phyloP scores from a whole-genome alignment of 352 stramenopile species.

The Phytophthora citricola region DNA sequence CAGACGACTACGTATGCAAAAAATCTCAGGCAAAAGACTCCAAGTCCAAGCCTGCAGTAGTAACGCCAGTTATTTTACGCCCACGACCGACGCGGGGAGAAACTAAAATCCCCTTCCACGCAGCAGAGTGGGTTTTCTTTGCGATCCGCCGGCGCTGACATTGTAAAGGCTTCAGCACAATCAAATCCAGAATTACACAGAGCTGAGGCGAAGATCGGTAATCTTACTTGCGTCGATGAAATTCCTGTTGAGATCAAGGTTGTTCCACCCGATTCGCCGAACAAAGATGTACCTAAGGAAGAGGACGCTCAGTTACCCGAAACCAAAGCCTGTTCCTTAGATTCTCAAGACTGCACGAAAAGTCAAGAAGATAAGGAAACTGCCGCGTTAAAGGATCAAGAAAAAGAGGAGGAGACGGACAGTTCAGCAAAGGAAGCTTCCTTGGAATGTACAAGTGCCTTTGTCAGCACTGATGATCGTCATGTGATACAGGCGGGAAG shows the following conservation, averaged over 20 bases:
- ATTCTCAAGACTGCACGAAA: not conserved
- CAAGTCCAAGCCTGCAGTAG: constrained; percentile 4
- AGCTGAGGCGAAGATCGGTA: constrained; percentile 7
- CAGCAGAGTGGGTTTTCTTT: constrained; percentile 7
- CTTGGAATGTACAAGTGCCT: not conserved
- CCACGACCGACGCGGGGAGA: constrained; percentile 32
- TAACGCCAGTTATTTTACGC: constrained; percentile 8
- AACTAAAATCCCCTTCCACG: constrained; percentile 45
- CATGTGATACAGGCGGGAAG: not conserved
- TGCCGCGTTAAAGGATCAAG: not conserved
- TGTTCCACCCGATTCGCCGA: not conserved
- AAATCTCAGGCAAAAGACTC: not conserved
- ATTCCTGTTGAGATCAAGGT: not conserved
- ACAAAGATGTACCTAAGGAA: not conserved
- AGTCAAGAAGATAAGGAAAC: not conserved
- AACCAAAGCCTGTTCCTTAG: not conserved
- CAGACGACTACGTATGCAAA: not conserved
- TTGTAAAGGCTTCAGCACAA: constrained; percentile 6
- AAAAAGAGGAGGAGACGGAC: not conserved
- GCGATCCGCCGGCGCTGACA: constrained; percentile 16
- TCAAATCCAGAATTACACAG: not conserved
- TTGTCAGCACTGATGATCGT: not conserved
- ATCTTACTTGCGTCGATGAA: not conserved
- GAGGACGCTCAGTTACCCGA: not conserved
- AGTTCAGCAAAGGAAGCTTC: not conserved